Percentiles rank a stretch among this genome's conserved stretches.
phyloP scores from a whole-genome alignment of 2,329 filamentous ascomycete genomes.

The Byssochlamys sp. region DNA sequence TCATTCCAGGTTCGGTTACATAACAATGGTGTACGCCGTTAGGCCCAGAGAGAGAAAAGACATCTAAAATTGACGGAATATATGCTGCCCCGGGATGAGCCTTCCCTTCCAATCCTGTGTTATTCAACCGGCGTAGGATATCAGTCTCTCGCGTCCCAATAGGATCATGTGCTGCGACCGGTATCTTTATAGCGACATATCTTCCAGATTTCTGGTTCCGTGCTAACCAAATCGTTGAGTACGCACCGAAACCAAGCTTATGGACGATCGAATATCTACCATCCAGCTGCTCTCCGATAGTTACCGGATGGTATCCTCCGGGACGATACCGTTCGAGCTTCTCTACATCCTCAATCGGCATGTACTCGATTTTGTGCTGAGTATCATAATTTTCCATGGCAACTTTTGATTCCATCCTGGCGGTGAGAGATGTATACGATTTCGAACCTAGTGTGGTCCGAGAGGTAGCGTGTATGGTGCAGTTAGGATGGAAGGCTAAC shows the following conservation, averaged over 20 bases:
- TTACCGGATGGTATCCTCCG: constrained; percentile 23
- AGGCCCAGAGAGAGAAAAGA: constrained; percentile 11
- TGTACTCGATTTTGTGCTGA: too few relatives aligned
- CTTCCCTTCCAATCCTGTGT: constrained; percentile 8
- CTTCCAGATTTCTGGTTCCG: constrained; percentile 6
- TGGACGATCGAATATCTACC: constrained; percentile 9
- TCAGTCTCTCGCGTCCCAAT: constrained; percentile 3
- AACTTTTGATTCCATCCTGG: too few relatives aligned
- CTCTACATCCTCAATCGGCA: constrained; percentile 5
- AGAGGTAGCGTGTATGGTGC: too few relatives aligned
- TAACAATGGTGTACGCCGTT: constrained; percentile 15
- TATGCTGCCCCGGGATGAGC: constrained; percentile 6
- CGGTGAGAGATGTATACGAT: too few relatives aligned
- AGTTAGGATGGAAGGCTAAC: too few relatives aligned
- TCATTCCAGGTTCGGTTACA: constrained; percentile 10
- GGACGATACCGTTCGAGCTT: constrained; percentile 17
- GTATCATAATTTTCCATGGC: too few relatives aligned
- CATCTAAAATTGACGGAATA: constrained; percentile 10
- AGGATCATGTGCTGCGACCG: constrained; percentile 5
- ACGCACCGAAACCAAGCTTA: constrained; percentile 11
- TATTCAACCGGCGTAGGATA: constrained; percentile 7
- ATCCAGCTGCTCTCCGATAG: constrained; percentile 20
- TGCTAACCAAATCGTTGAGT: constrained; percentile 12
- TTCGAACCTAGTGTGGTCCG: too few relatives aligned
- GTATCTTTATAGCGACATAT: constrained; percentile 15